Base-by-base conservation (phyloP, 2,329 filamentous ascomycete species). In the Fusarium aywerte region DNA sequence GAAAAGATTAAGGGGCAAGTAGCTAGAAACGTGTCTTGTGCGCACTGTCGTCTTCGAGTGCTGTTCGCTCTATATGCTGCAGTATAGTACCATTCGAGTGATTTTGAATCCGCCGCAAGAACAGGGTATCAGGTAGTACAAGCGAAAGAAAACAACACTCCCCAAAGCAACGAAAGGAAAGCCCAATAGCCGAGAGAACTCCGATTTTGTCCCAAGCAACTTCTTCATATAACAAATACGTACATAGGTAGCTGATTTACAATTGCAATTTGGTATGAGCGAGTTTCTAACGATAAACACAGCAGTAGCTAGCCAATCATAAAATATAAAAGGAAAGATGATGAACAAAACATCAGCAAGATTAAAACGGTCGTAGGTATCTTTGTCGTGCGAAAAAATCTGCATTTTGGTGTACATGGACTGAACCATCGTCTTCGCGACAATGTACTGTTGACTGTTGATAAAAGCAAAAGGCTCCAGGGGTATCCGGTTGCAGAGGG, bases 221-320 rank as follows among this genome's bases (percentile, higher is more conserved):
- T 55, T 49, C 45, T 51, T 33, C 42, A 29, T 38, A 61, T n/a
- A 35, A 53, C 45, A 68, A 49, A 61, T 38, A 53, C 21, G 36
- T 36, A 42, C 33, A 49, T 36, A 55, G 25, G 54, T 55, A 39
- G 42, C 20, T 53, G 54, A 54, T 40, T 51, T 49, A 40, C 57
- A 58, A 67, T 62, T 67, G 53, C 66, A 68, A 67, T 68, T 59
- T 68, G 62, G 66, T 67, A 68, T 67, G 65, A 69, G 50, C 38
- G 32, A 38, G 25, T 23, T 55, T n/a, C 54, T 45, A 43, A 47
- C 29, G 21, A 55, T 39, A 68, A 47, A 63, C 57, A 25, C 31
- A 42, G 35, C 23, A 49, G 35, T 21, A 53, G 33, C 42, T 38
- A 40, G n/a, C 39, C 43, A 49, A 54, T 43, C 48, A 25, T 50